Conservation (phyloP, 805 yeast species). For the Candida nanaspora region DNA sequence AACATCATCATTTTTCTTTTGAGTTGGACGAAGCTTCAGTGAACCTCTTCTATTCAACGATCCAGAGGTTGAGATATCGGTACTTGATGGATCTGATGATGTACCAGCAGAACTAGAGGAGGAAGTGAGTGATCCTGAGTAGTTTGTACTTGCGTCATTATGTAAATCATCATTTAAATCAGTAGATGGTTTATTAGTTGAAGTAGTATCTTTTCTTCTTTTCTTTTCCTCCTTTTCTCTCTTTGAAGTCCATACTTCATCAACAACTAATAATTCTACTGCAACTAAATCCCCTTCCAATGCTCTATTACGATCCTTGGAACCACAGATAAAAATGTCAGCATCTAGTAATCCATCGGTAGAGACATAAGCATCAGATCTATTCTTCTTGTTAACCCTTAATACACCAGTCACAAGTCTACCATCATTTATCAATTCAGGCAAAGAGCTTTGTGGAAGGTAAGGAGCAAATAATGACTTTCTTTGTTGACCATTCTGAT, state of each 20-base stretch:
- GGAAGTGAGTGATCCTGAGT: conserved; percentile 15
- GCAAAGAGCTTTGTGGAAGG: conserved; percentile 86
- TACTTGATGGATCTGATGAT: conserved; percentile 27
- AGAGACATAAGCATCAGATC: conserved; percentile 97
- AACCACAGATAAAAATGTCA: conserved; percentile 95
- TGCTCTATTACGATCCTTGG: conserved; percentile 96
- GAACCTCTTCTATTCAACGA: conserved; percentile 76
- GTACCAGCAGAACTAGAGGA: conserved; percentile 24
- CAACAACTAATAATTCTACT: conserved; percentile 87
- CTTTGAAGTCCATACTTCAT: conserved; percentile 96
- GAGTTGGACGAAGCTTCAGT: conserved; percentile 89
- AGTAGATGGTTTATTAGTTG: conserved; percentile 22
- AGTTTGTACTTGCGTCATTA: conserved; percentile 68
- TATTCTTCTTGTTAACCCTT: conserved; percentile 90
- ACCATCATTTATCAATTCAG: conserved; percentile 84
- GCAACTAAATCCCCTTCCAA: conserved; percentile 96
- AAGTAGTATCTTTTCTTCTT: conserved; percentile 46
- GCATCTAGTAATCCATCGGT: conserved; percentile 95
- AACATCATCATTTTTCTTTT: conserved; percentile 96
- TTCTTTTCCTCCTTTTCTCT: conserved; percentile 97
- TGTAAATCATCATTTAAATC: conserved; percentile 62
- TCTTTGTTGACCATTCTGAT: conserved; percentile 38
- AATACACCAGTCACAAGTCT: conserved; percentile 86
- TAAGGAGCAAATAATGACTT: conserved; percentile 93
- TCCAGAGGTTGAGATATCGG: conserved; percentile 24